These are phyloP conservation scores for Musa acuminata DNA, from an alignment of 176 grass and related monocot species.

Conservation along the genomic window DNA sequence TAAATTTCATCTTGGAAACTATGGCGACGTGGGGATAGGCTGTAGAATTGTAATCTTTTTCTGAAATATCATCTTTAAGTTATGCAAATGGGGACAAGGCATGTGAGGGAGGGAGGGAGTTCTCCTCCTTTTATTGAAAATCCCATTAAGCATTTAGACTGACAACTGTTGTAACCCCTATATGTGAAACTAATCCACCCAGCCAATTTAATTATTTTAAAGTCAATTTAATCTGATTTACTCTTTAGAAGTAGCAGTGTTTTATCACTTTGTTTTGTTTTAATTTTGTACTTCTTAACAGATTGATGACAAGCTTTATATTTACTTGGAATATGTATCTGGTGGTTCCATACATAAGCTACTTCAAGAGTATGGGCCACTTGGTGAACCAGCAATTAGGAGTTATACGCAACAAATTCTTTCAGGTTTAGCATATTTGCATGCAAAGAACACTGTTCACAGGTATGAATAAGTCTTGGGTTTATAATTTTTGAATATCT, in stretches of 20 bases:
- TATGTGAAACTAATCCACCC: no score
- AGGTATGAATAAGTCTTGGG: slow-evolving; percentile 39
- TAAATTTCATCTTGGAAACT: no score
- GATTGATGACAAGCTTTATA: slow-evolving; percentile 90
- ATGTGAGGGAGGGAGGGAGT: no score
- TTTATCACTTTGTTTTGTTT: neutral
- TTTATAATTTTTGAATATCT: slow-evolving; percentile 8
- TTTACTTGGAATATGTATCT: slow-evolving; percentile 97
- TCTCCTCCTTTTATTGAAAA: no score
- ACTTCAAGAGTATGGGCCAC: slow-evolving; percentile 84
- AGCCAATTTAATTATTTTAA: no score
- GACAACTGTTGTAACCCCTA: no score
- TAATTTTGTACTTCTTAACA: slow-evolving; percentile 25
- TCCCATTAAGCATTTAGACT: no score
- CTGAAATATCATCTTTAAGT: no score
- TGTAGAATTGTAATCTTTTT: no score
- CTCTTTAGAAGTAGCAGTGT: neutral
- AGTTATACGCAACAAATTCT: slow-evolving; percentile 97
- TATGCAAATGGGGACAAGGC: no score
- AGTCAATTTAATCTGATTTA: no score
- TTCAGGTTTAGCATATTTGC: slow-evolving; percentile 88
- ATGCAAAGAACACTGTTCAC: slow-evolving; percentile 91
- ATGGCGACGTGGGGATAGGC: no score
- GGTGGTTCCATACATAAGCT: slow-evolving; percentile 98
- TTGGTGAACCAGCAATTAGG: slow-evolving; percentile 89